Base-by-base conservation (phyloP, 257 asterid genomes). In the Solanum tarijense region DNA sequence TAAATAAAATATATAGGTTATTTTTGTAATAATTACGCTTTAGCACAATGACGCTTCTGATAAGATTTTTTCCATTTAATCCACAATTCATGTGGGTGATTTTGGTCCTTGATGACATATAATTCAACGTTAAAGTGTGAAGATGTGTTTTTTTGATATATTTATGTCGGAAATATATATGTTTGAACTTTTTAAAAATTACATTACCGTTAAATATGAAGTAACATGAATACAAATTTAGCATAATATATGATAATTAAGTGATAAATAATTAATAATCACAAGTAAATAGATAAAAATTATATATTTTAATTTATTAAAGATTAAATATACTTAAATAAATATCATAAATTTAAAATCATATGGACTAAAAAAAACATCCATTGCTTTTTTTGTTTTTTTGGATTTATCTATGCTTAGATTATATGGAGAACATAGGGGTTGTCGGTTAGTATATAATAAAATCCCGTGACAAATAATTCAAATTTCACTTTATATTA, bases 401-500 rank as follows among this genome's bases (percentile, higher is more conserved):
- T 62, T 9, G 31, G 12, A n/a, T 69, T 48, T 21, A 41, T 84
- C 18, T 55, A 4, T 12, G 34, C 66, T 72, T 23, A 74, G 27
- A 52, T 43, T 43, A 0, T 31, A 9, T 84, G 86, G 38, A 84
- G 23, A 73, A 38, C 32, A 14, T 35, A 87, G 23, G 8, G 29
- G 9, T 12, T 46, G 88, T 76, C 86, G 38, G 75, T 76, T 38
- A 62, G 71, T 62, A 23, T 58, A 46, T 31, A 34, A 52, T 38
- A 43, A 34, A 13, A 10, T 83, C 74, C 12, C 74, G 62, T 65
- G 86, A 75, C 69, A 9, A 78, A 27, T 81, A 46, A 52, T 81
- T 46, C 39, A 81, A 20, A 72, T 38, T 74, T 86, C 60, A 83
- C 74, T 43, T 87, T 78, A 27, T 73, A 83, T 60, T 32, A 38